Conservation (phyloP, 768 basidiomycete species). For the Coprinopsis sp. region DNA sequence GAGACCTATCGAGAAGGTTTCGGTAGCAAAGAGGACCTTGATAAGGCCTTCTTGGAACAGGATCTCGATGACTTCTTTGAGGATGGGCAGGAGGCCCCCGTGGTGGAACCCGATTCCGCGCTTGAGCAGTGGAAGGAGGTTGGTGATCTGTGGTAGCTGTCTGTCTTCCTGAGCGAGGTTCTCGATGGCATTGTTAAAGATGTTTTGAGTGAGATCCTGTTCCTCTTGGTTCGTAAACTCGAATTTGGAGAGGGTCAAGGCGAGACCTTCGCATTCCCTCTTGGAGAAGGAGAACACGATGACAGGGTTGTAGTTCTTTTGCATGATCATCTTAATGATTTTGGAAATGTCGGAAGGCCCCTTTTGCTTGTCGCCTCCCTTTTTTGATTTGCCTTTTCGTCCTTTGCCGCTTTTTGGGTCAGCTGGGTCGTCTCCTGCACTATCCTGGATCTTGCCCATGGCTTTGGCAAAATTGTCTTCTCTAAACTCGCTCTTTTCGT, state of each 20-base stretch:
- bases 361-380: constrained; percentile 92
- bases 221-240: constrained; percentile 94
- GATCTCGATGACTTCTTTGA: constrained; percentile 99
- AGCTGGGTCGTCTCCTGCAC: constrained; percentile 86
- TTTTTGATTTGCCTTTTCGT: constrained; percentile 86
- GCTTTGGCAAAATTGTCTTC: constrained; percentile 98
- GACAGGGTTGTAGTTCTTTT: constrained; percentile 95
- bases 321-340: constrained; percentile 98
- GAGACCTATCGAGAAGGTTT: constrained; percentile 95
- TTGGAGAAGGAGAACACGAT: constrained; percentile 99
- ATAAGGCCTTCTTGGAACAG: constrained; percentile 97
- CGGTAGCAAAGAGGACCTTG: constrained; percentile 97
- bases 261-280: constrained; percentile 92
- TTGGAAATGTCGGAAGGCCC: constrained; percentile 93
- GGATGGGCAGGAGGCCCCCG: constrained; percentile 91
- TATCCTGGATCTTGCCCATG: constrained; percentile 89
- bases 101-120: constrained; percentile 98
- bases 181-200: constrained; percentile 93
- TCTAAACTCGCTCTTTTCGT: constrained; percentile 94
- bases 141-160: constrained; percentile 87
- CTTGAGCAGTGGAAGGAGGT: constrained; percentile 86
- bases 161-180: constrained; percentile 84
- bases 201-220: constrained; percentile 76
- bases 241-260: constrained; percentile 88
- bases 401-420: constrained; percentile 82